Evolutionary conservation across 1,284 basidiomycete species (phyloP).

Genomic region (Ganoderma lingzhi): DNA sequence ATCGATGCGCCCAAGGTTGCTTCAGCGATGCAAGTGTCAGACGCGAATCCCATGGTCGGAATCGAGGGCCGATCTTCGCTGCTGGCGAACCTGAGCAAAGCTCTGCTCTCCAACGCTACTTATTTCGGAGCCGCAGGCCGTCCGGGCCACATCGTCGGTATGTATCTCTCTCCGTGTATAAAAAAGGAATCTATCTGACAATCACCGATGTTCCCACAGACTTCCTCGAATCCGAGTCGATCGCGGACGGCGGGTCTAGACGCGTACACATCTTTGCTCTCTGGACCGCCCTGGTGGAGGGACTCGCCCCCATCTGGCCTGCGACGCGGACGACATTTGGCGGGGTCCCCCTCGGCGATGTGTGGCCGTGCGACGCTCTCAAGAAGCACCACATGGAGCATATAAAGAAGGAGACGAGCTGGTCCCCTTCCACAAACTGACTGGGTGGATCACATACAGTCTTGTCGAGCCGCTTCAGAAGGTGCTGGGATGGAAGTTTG

Average conservation of each 20-base stretch:
- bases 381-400: constrained; percentile 35
- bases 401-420: constrained; percentile 66
- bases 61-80: constrained; percentile 87
- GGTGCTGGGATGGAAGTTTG: constrained; percentile 79
- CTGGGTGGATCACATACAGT: constrained; percentile 92
- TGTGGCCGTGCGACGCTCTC: constrained; percentile 84
- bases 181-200: not conserved
- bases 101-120: constrained; percentile 67
- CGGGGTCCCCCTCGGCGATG: constrained; percentile 83
- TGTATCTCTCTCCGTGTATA: constrained; percentile 27
- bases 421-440: constrained; percentile 96
- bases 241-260: constrained; percentile 45
- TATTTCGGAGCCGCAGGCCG: constrained; percentile 79
- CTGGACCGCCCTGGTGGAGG: constrained; percentile 86
- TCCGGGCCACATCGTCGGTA: constrained; percentile 86
- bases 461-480: constrained; percentile 86
- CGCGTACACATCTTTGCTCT: constrained; percentile 72
- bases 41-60: constrained; percentile 88
- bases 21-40: constrained; percentile 83
- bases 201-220: constrained; percentile 53
- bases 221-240: constrained; percentile 70
- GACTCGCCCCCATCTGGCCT: constrained; percentile 91
- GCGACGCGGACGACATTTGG: constrained; percentile 73
- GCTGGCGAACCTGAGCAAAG: constrained; percentile 75
- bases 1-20: constrained; percentile 72